A percentile compares a stretch with the other conserved stretches of the same genome.
These are phyloP conservation scores for Synchytrium microbalum DNA, from an alignment of 371 early-diverging fungal genomes.

Conservation along the genomic window DNA sequence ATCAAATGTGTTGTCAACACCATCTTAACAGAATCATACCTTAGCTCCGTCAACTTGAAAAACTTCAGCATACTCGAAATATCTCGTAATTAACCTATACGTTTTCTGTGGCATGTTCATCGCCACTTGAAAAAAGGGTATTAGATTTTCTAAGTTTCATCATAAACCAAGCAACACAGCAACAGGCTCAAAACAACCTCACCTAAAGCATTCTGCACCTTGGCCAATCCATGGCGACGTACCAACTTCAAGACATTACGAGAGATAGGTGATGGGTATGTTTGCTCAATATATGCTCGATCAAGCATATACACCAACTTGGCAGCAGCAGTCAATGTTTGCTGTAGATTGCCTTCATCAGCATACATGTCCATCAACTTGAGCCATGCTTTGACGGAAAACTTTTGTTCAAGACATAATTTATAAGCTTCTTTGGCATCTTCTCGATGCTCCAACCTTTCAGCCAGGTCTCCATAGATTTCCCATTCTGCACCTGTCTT, in stretches of 20 bases:
- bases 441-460: conserved; percentile 73
- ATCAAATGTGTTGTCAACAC: too few relatives aligned
- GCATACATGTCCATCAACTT: conserved; percentile 75
- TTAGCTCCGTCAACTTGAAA: conserved; percentile 71
- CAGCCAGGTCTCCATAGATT: conserved; percentile 83
- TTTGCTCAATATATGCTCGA: conserved; percentile 68
- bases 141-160: too few relatives aligned
- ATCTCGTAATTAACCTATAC: conserved; percentile 66
- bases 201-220: conserved; percentile 83
- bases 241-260: conserved; percentile 72
- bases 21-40: too few relatives aligned
- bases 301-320: conserved; percentile 65
- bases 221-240: conserved; percentile 74
- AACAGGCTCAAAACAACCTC: too few relatives aligned
- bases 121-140: too few relatives aligned
- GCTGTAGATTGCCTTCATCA: conserved; percentile 63
- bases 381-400: conserved; percentile 81
- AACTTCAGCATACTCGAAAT: conserved; percentile 70
- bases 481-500: conserved; percentile 96
- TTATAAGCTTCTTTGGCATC: conserved; percentile 88
- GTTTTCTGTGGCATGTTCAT: conserved; percentile 77
- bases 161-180: too few relatives aligned
- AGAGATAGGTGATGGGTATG: conserved; percentile 86
- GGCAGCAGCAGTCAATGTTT: conserved; percentile 69
- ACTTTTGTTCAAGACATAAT: conserved; percentile 78